A percentile compares a stretch with the other conserved stretches of the same genome.
These are phyloP conservation scores for Salvia rosmarinus DNA, from an alignment of 257 asterid species.

Conservation along the genomic window DNA sequence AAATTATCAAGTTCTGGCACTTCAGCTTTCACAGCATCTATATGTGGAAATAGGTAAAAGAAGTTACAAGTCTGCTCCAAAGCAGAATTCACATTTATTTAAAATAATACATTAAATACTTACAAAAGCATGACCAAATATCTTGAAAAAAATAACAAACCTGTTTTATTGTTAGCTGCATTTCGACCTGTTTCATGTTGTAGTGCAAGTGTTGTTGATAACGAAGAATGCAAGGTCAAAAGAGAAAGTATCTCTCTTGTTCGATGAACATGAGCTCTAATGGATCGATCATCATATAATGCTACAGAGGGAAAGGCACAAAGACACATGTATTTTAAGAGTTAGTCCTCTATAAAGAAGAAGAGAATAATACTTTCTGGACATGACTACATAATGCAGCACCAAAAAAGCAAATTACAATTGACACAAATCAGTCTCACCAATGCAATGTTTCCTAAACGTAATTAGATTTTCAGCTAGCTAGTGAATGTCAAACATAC, in stretches of 20 bases:
- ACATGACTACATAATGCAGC: constrained; percentile 5
- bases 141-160: constrained; percentile 41
- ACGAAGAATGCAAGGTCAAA: constrained; percentile 76
- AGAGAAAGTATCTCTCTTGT: constrained; percentile 88
- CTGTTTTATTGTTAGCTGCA: constrained; percentile 60
- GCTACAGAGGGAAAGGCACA: constrained; percentile 58
- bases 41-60: constrained; percentile 34
- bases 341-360: constrained; percentile 11
- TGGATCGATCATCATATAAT: constrained; percentile 90
- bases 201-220: constrained; percentile 81
- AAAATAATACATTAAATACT: background rate
- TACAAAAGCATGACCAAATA: constrained; percentile 7
- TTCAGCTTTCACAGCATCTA: constrained; percentile 74
- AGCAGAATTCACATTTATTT: constrained; percentile 20
- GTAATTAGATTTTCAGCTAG: background rate
- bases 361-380: background rate
- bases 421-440: background rate
- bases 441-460: constrained; percentile 3
- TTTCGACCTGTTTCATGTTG: constrained; percentile 65
- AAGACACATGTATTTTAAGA: constrained; percentile 20
- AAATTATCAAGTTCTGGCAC: constrained; percentile 80
- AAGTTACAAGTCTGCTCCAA: constrained; percentile 25
- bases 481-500: constrained; percentile 41
- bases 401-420: constrained; percentile 13
- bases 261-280: constrained; percentile 90